phyloP scores from a whole-genome alignment of 2,329 filamentous ascomycete species.

The Monilinia polystroma region DNA sequence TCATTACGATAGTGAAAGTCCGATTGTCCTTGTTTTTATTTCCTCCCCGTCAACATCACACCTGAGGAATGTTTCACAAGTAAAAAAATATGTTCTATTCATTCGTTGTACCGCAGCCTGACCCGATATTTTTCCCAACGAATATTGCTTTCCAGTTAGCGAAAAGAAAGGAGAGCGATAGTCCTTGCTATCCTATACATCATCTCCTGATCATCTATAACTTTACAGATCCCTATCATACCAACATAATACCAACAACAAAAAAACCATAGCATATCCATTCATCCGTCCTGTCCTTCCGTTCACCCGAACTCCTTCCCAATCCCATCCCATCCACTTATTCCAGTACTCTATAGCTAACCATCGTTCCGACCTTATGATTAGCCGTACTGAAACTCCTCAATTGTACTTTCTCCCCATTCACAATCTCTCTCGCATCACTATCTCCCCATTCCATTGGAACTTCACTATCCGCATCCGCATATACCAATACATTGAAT shows the following conservation, averaged over 20 bases:
- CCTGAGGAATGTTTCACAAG: background rate
- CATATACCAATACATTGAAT: slow-evolving; percentile 98
- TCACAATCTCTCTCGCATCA: slow-evolving; percentile 91
- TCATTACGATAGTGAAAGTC: background rate
- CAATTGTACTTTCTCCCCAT: slow-evolving; percentile 92
- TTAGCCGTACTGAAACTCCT: slow-evolving; percentile 94
- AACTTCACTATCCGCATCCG: slow-evolving; percentile 93
- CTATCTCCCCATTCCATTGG: slow-evolving; percentile 98
- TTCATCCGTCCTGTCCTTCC: background rate
- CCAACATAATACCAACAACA: background rate
- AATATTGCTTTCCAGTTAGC: background rate
- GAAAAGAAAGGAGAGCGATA: slow-evolving; percentile 6
- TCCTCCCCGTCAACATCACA: background rate
- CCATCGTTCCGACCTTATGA: slow-evolving; percentile 90
- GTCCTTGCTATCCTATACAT: slow-evolving; percentile 20
- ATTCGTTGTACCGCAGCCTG: background rate
- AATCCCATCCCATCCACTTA: slow-evolving; percentile 28
- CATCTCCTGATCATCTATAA: slow-evolving; percentile 13
- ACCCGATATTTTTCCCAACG: background rate
- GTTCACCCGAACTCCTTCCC: slow-evolving; percentile 7
- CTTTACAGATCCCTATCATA: slow-evolving; percentile 13
- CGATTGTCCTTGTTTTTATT: background rate
- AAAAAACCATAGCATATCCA: slow-evolving; percentile 5
- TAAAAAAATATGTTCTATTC: background rate
- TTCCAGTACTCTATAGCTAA: slow-evolving; percentile 72